Evolutionary conservation across 2,329 filamentous ascomycete genomes (phyloP), one percentile per base, ranked within the genome.

Genomic region (Aspergillus novoparasiticus): DNA sequence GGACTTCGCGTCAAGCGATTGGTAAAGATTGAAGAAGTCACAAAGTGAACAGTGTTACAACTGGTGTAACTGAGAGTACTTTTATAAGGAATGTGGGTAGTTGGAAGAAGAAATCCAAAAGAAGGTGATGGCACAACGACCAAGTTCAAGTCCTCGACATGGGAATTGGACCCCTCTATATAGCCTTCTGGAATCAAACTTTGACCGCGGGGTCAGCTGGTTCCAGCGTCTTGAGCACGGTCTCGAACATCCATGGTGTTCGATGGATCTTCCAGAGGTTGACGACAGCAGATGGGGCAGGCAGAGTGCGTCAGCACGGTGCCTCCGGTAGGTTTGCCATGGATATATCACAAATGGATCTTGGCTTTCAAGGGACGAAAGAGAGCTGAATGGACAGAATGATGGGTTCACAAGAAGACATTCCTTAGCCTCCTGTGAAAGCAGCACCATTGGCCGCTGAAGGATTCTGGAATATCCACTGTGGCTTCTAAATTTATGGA

Each of bases 1-100:
- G 57, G 28, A 48, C 28, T 51, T 45, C 50, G 58, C 58, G 58
- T 59, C 58, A 54, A 59, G 58, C 58, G 58, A 54, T 45, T 12
- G 28, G 6, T 26, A n/a, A 50, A 14, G 45, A 59, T 51, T 28
- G 34, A 54, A n/a, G 30, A 16, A 28, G 14, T 41, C 36, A 53
- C 36, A 21, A 45, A 50, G 28, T 39, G 48, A 34, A 23, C 23
- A 16, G 6, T 6, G 58, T 60, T 55, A 54, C 48, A 46, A 3
- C 34, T 46, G 6, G 58, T 50, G 46, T 55, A 45, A 46, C 26
- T 36, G 23, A 28, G 48, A 9, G 8, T 10, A 5, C 4, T 21
- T 51, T 16, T 10, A 34, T 34, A 54, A 46, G 1, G 58, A 60
- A 60, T 60, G 58, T 60, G 58, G 50, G 39, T 60, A 60, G 58